Evolutionary conservation across 305 asterid species (phyloP), one percentile per base, ranked within the genome.

Genomic region (Fraxinus baroniana): DNA sequence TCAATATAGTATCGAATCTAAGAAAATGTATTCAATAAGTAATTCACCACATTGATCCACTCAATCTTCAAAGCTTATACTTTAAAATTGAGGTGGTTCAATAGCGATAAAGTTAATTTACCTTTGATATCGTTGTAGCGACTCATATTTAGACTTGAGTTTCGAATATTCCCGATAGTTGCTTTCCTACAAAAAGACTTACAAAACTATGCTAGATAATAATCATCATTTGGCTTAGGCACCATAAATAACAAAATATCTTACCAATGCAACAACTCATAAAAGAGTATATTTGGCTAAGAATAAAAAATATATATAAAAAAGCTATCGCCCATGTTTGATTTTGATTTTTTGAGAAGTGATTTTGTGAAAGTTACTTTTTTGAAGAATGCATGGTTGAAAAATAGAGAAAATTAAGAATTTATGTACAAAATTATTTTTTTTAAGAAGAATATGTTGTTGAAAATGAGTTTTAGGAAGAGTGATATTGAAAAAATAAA

Each of bases 111-210:
- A 49, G 22, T 30, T 18, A 6, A 17, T 20, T 60, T 89, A 95
- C 99, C 99, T 93, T 81, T 95, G 99, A 78, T 94, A 93, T 81
- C 89, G 93, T 80, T 95, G 98, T 30, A 95, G 91, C 22, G 99
- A 93, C 87, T 95, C 99, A 17, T 95, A 94, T 83, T 90, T 95
- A 79, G 92, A 80, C 81, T 94, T 94, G 76, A 95, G 89, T 78
- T 95, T 95, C 20, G 88, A 81, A 83, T 94, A 95, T 83, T 95
- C 99, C 84, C 86, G 92, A 55, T 93, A 92, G 96, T 96, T 93
- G 93, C 90, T 95, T 91, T 91, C 91, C 99, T 95, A 70, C 87
- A 85, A 37, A 1, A 76, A n/a, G 39, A 68, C 35, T 17, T 30
- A 5, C 75, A 46, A 74, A 46, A 26, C 12, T 0, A 15, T 57